Evolutionary conservation across 139 green algal genomes (phyloP).

Genomic region (Coelastrella sp.): DNA sequence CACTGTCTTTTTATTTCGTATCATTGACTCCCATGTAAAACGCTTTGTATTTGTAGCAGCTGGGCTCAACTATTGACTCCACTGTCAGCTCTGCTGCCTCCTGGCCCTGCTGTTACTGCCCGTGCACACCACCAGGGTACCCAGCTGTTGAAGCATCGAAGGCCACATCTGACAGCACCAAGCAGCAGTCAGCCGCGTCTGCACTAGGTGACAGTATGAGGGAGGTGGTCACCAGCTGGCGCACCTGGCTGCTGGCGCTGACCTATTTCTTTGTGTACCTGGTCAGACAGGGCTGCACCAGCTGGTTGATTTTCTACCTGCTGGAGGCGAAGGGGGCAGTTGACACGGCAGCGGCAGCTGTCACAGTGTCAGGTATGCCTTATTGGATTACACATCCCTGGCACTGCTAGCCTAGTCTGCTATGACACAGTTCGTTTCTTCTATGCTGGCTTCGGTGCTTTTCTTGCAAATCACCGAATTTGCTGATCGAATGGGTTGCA

Average conservation of each 20-base stretch:
- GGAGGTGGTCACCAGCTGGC: conserved; percentile 68
- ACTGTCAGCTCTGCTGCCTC: background rate
- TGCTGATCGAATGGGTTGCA: too few species aligned
- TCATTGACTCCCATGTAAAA: too few species aligned
- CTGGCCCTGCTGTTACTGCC: background rate
- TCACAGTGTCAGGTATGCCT: conserved; percentile 64
- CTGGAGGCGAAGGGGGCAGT: conserved; percentile 75
- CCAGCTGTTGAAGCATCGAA: conserved; percentile 32
- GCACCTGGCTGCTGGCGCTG: conserved; percentile 66
- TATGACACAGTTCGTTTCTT: too few species aligned
- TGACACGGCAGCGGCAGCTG: conserved; percentile 66
- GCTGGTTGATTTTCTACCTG: conserved; percentile 82
- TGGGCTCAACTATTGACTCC: too few species aligned
- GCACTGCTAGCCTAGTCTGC: too few species aligned
- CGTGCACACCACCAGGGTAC: conserved; percentile 5
- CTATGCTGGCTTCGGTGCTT: background rate
- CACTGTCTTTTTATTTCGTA: too few species aligned
- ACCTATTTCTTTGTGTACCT: conserved; percentile 83
- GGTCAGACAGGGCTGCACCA: conserved; percentile 74
- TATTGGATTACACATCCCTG: too few species aligned
- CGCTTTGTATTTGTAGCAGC: too few species aligned
- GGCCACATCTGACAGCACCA: conserved; percentile 58
- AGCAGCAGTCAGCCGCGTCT: conserved; percentile 54
- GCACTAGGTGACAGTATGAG: conserved; percentile 74
- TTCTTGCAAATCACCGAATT: too few species aligned